Evolutionary conservation across 257 asterid genomes (phyloP).

Genomic region (Handroanthus guayacan): DNA sequence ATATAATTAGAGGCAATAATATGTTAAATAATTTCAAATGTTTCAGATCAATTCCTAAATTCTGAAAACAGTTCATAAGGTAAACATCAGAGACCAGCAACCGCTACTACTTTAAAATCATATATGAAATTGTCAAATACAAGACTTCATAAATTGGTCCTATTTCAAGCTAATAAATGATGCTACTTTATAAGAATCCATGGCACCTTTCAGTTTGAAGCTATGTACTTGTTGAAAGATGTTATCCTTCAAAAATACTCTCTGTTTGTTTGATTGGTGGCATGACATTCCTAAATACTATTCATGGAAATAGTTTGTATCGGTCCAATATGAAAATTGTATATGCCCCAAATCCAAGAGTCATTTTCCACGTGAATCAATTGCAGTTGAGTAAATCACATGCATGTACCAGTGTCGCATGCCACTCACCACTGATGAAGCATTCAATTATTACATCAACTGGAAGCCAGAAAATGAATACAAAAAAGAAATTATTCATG

Average conservation of each 20-base stretch:
- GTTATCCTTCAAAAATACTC: neutral
- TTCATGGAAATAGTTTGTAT: neutral
- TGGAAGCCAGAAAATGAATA: neutral
- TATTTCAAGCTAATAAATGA: neutral
- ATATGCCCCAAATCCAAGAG: neutral
- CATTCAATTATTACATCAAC: neutral
- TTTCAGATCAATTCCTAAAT: neutral
- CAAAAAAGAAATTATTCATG: neutral
- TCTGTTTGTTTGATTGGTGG: neutral
- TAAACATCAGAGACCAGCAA: neutral
- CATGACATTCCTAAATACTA: neutral
- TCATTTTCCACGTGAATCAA: neutral
- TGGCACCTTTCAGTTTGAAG: neutral
- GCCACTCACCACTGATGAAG: neutral
- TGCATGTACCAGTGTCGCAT: neutral
- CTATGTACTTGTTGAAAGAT: neutral
- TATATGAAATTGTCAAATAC: neutral
- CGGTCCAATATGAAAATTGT: neutral
- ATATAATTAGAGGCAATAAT: neutral
- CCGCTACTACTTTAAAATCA: neutral
- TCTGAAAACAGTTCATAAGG: neutral
- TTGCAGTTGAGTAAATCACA: neutral
- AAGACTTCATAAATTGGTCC: neutral
- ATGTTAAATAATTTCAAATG: too few species aligned
- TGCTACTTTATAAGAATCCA: neutral